Base-by-base conservation (phyloP, 306 rosid genomes). In the Vigna mungo region DNA sequence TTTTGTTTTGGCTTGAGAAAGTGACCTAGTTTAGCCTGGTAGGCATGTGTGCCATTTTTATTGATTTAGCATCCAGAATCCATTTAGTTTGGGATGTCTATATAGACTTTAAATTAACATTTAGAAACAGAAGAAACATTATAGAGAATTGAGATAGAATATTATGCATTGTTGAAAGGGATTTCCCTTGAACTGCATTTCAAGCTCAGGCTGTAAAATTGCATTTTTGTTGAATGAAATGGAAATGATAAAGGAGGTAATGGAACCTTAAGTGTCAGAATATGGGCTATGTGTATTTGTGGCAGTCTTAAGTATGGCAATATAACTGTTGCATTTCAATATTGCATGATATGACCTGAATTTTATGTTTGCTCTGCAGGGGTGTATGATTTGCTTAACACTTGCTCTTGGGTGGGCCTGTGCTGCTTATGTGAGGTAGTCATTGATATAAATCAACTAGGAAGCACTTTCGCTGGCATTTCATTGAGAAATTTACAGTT, bases 371-470 rank as follows among this genome's bases (percentile, higher is more conserved):
- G 43, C 51, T 62, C 47, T 76, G 77, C 80, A 92, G 98, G 98
- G 98, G 73, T 95, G 98, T 73, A 0, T 86, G 4, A 92, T 95
- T 77, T 92, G 97, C 82, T 84, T 92, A 78, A 0, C 5, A 67
- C 97, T 95, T 75, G 97, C 97, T 44, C 37, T 92, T 23, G 98
- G 98, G 49, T 95, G 97, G 97, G 96, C 87, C 70, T 86, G 86
- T 76, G 97, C 98, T 48, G 93, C 98, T 25, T 41, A 41, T 41
- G 97, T 95, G 85, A 92, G 97, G 98, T 95, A 90, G 56, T 71
- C 13, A 55, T 48, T 59, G 60, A n/a, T 48, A 60, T 32, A 62
- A 25, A 56, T 32, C 47, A 37, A 14, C 68, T 53, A 25, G 48
- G 63, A 49, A 83, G 63, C 67, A 9, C 52, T 43, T 78, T 54